Evolutionary conservation across 371 early-diverging fungal genomes (phyloP).

Genomic region (Haplosporangium sp.): DNA sequence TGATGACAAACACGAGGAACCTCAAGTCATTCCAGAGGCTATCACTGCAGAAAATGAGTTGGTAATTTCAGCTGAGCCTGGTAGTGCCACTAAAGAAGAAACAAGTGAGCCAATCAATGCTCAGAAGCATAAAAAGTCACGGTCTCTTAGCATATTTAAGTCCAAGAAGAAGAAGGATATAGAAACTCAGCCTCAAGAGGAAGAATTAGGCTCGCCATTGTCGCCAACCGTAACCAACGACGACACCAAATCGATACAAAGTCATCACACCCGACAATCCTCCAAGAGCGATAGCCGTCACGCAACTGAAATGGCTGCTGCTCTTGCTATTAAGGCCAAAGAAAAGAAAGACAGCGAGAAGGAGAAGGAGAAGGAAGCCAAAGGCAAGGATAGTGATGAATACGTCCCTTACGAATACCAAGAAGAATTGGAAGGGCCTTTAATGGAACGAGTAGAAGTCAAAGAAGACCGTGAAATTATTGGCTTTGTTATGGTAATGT

Average conservation of each 20-base stretch:
- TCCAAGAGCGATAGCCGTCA: constrained; percentile 19
- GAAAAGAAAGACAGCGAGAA: constrained; percentile 1
- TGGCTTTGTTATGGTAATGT: constrained; percentile 46
- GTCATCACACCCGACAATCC: constrained; percentile 29
- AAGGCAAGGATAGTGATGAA: constrained; percentile 38
- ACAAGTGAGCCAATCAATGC: background rate
- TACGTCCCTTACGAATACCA: constrained; percentile 54
- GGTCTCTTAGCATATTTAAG: constrained; percentile 37
- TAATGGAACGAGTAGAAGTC: constrained; percentile 53
- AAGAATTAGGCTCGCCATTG: constrained; percentile 5
- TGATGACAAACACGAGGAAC: background rate
- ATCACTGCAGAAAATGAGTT: background rate
- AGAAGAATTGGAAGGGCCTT: constrained; percentile 47
- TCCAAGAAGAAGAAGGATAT: constrained; percentile 33
- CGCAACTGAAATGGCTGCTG: constrained; percentile 28
- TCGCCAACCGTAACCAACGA: constrained; percentile 28
- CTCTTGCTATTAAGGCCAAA: constrained; percentile 20
- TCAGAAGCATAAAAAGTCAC: constrained; percentile 33
- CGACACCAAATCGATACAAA: constrained; percentile 36
- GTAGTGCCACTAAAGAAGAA: background rate
- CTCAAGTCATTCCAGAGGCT: background rate
- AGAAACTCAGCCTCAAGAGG: constrained; percentile 4
- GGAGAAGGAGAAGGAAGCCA: background rate
- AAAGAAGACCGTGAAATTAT: constrained; percentile 45
- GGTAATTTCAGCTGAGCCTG: background rate